phyloP scores from a whole-genome alignment of 441 rosid species.

The Erysimum pusillum region DNA sequence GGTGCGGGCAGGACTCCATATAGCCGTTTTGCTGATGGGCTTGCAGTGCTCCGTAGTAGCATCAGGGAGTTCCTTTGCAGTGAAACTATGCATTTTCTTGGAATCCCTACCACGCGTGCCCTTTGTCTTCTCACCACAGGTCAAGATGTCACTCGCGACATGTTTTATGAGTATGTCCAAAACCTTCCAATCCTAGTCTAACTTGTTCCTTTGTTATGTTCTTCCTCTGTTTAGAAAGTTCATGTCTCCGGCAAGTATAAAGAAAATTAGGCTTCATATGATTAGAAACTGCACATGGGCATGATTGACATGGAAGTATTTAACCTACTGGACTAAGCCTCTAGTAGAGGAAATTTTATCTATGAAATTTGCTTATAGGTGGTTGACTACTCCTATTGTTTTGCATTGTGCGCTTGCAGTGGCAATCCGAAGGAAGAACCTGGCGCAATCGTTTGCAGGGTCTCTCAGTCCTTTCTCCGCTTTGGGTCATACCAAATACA shows the following conservation, averaged over 20 bases:
- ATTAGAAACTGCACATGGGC: background rate
- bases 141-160: conserved; percentile 89
- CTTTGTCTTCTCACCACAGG: conserved; percentile 95
- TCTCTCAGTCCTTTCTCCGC: conserved; percentile 85
- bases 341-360: background rate
- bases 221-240: background rate
- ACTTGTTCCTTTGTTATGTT: conserved; percentile 2
- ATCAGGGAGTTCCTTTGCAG: conserved; percentile 94
- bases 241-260: background rate
- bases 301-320: background rate
- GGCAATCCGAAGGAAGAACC: conserved; percentile 98
- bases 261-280: background rate
- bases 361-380: background rate
- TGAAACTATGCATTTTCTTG: conserved; percentile 88
- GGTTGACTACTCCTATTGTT: conserved; percentile 24
- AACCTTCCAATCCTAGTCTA: conserved; percentile 12
- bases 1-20: conserved; percentile 98
- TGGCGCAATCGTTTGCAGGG: conserved; percentile 96
- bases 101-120: conserved; percentile 96
- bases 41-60: conserved; percentile 96
- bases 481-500: conserved; percentile 95
- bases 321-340: background rate
- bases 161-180: conserved; percentile 95
- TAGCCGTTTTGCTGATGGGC: conserved; percentile 98
- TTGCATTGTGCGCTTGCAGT: conserved; percentile 53